These are phyloP conservation scores for Penicillium sp. DNA, from an alignment of 2,329 filamentous ascomycete genomes.

Conservation along the genomic window DNA sequence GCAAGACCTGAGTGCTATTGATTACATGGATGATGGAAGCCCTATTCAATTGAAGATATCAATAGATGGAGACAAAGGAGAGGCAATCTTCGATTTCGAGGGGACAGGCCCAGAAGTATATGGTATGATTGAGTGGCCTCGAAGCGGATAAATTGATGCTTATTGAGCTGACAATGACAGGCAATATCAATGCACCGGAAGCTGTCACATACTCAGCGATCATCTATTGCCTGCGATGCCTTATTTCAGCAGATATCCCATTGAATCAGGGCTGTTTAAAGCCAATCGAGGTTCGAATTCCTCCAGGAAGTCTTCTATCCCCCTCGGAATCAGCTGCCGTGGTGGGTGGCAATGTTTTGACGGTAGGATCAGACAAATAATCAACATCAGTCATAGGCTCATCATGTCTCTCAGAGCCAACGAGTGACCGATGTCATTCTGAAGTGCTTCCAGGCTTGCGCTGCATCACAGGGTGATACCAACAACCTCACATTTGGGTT, in stretches of 20 bases:
- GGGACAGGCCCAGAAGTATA: slow-evolving; percentile 72
- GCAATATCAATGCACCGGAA: slow-evolving; percentile 72
- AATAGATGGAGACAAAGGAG: slow-evolving; percentile 66
- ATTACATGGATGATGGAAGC: slow-evolving; percentile 83
- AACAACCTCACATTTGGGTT: slow-evolving; percentile 57
- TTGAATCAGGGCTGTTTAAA: slow-evolving; percentile 78
- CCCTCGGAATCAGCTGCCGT: slow-evolving; percentile 72
- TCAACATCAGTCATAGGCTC: not conserved
- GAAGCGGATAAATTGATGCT: not conserved
- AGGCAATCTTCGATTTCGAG: slow-evolving; percentile 71
- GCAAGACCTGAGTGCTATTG: slow-evolving; percentile 63
- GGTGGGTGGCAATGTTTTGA: slow-evolving; percentile 77
- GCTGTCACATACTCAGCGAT: slow-evolving; percentile 77
- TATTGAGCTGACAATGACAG: slow-evolving; percentile 27
- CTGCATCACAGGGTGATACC: slow-evolving; percentile 71
- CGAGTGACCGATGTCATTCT: slow-evolving; percentile 64
- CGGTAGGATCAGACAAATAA: slow-evolving; percentile 52
- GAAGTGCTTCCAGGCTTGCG: slow-evolving; percentile 71
- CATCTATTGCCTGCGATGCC: slow-evolving; percentile 73
- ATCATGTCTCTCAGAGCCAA: slow-evolving; percentile 16
- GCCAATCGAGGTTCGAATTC: slow-evolving; percentile 69
- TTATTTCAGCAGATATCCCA: slow-evolving; percentile 75
- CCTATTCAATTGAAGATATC: slow-evolving; percentile 70
- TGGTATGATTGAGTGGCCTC: slow-evolving; percentile 7
- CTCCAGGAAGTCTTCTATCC: slow-evolving; percentile 66